Evolutionary conservation across 2,329 filamentous ascomycete species (phyloP).

Genomic region (Diaporthe velutina): DNA sequence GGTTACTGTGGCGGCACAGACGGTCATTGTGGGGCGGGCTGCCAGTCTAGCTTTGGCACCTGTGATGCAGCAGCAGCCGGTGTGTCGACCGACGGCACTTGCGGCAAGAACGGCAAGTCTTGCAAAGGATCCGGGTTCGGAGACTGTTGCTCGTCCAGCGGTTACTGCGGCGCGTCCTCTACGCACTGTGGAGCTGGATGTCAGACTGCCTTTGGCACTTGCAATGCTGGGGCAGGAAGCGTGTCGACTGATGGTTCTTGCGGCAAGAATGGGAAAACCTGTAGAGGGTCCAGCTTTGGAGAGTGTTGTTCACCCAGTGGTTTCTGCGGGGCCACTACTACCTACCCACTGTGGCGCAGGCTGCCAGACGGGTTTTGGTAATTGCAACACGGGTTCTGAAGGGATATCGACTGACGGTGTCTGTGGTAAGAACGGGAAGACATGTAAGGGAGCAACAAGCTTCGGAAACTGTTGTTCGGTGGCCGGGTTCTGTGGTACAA

Average conservation of each 20-base stretch:
- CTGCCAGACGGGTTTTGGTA: not conserved
- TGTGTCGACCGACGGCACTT: not conserved
- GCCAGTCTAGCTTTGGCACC: not conserved
- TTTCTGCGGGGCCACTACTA: not conserved
- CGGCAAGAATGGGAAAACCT: not conserved
- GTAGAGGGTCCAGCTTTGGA: not conserved
- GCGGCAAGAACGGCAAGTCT: not conserved
- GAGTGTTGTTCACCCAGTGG: not conserved
- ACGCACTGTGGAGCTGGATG: constrained; percentile 13
- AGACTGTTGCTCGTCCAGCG: not conserved
- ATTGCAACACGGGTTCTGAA: not conserved
- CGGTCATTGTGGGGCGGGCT: not conserved
- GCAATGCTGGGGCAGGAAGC: not conserved
- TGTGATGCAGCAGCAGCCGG: not conserved
- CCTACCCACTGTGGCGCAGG: not conserved
- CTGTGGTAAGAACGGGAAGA: not conserved
- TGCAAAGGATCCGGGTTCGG: not conserved
- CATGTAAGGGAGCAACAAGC: not conserved
- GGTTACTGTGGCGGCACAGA: not conserved
- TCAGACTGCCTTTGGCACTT: not conserved
- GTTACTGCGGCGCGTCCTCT: not conserved
- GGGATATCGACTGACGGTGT: not conserved
- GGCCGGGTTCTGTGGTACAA: not conserved
- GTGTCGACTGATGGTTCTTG: not conserved
- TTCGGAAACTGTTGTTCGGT: not conserved